Evolutionary conservation across 1,139 yeast species (phyloP).

Genomic region (Lipomyces yarrowii): DNA sequence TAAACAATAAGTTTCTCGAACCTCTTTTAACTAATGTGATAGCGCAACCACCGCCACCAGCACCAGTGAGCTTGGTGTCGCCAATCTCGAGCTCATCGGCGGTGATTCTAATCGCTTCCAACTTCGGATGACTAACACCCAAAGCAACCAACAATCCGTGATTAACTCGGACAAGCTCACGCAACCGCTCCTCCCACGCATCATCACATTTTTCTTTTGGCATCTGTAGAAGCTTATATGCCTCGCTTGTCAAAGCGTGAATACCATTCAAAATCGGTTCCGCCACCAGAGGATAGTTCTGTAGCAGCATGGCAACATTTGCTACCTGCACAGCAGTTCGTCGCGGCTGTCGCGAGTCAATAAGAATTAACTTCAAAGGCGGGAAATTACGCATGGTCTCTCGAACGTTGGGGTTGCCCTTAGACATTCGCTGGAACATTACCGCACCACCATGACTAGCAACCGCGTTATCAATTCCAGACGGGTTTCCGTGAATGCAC

Average conservation of each 20-base stretch:
- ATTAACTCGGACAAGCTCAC: slow-evolving; percentile 75
- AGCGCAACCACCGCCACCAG: slow-evolving; percentile 99
- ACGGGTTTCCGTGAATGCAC: slow-evolving; percentile 95
- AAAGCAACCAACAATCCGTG: slow-evolving; percentile 85
- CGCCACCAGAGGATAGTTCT: slow-evolving; percentile 57
- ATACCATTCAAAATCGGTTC: slow-evolving; percentile 59
- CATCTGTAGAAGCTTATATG: slow-evolving; percentile 59
- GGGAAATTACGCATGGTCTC: slow-evolving; percentile 73
- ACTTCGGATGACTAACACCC: slow-evolving; percentile 90
- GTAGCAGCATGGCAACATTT: slow-evolving; percentile 62
- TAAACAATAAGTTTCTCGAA: neutral
- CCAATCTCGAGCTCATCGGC: slow-evolving; percentile 70
- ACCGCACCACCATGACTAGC: slow-evolving; percentile 97
- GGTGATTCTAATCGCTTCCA: slow-evolving; percentile 69
- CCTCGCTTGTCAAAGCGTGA: slow-evolving; percentile 57
- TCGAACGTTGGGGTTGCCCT: slow-evolving; percentile 37
- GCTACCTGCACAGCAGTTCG: slow-evolving; percentile 84
- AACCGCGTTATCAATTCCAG: slow-evolving; percentile 96
- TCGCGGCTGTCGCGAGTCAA: slow-evolving; percentile 85
- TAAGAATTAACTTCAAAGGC: slow-evolving; percentile 68
- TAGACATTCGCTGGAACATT: slow-evolving; percentile 56
- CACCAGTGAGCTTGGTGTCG: slow-evolving; percentile 93
- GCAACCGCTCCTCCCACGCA: slow-evolving; percentile 44
- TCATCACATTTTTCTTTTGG: slow-evolving; percentile 46
- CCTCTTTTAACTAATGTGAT: slow-evolving; percentile 71